Conservation (phyloP, 106 monocot genomes). For the Posidonia australis region DNA sequence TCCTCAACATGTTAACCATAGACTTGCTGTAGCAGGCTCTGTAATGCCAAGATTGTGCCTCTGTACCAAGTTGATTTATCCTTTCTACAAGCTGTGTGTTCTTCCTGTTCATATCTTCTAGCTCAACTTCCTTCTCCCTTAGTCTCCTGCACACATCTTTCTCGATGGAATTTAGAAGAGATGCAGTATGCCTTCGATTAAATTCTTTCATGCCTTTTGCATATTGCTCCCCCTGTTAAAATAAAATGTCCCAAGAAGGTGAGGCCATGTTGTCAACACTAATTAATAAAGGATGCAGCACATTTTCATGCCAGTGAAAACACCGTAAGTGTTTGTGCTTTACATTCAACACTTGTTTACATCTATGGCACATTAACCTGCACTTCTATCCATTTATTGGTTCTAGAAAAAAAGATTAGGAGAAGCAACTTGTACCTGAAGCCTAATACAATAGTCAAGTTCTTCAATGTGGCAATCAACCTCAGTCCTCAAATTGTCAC, state of each 20-base stretch:
- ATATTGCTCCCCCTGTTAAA: slow-evolving; percentile 42
- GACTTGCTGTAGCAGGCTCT: slow-evolving; percentile 50
- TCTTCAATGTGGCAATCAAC: slow-evolving; percentile 57
- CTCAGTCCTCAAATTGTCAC: slow-evolving; percentile 34
- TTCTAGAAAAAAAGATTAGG: neutral
- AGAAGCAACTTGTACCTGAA: slow-evolving; percentile 31
- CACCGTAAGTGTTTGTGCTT: too few relatives aligned
- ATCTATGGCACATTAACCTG: too few relatives aligned
- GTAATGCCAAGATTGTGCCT: slow-evolving; percentile 57
- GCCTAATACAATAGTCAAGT: slow-evolving; percentile 38
- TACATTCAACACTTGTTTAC: too few relatives aligned
- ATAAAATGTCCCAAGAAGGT: neutral
- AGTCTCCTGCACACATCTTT: slow-evolving; percentile 20
- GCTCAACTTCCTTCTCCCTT: slow-evolving; percentile 48
- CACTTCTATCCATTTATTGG: too few relatives aligned
- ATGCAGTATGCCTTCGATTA: slow-evolving; percentile 35
- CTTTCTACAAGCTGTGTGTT: slow-evolving; percentile 44
- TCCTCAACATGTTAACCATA: slow-evolving; percentile 33
- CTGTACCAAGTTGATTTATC: slow-evolving; percentile 35
- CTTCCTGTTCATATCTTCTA: slow-evolving; percentile 39
- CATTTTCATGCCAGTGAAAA: neutral
- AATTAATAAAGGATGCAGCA: too few relatives aligned
- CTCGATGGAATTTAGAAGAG: slow-evolving; percentile 28
- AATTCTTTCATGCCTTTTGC: slow-evolving; percentile 46
- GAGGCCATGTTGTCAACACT: too few relatives aligned